phyloP scores from a whole-genome alignment of 2,329 filamentous ascomycete genomes.

The Diaporthe ampelina region DNA sequence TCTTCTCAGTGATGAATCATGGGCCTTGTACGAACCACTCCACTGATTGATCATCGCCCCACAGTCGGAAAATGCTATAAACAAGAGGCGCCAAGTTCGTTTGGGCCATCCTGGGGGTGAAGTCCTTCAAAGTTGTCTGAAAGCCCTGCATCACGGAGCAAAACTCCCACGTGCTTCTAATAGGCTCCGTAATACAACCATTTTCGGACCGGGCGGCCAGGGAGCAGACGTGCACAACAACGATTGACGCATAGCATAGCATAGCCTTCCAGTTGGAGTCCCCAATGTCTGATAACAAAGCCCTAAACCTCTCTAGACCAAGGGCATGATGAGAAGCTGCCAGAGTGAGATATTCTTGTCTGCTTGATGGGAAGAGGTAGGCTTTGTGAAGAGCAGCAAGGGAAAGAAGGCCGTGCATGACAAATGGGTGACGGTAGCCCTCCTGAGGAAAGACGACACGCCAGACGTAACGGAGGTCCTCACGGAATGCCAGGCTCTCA shows the following conservation, averaged over 20 bases:
- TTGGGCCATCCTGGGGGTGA: not conserved
- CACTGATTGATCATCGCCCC: too few species aligned
- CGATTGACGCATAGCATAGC: slow-evolving; percentile 4
- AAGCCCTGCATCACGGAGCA: not conserved
- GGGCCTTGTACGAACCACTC: not conserved
- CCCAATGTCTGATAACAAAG: not conserved
- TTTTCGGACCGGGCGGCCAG: not conserved
- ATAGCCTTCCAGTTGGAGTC: slow-evolving; percentile 11
- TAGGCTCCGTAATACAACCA: not conserved
- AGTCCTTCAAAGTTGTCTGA: not conserved
- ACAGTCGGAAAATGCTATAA: not conserved
- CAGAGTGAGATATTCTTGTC: not conserved
- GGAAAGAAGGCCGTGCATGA: slow-evolving; percentile 25
- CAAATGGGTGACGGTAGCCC: slow-evolving; percentile 8
- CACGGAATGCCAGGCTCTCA: not conserved
- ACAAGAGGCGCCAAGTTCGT: not conserved
- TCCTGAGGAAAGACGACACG: slow-evolving; percentile 1
- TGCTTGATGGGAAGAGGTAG: not conserved
- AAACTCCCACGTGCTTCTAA: not conserved
- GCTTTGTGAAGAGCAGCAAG: slow-evolving; percentile 24
- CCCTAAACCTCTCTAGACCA: not conserved
- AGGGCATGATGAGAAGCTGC: not conserved
- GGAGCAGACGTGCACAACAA: not conserved
- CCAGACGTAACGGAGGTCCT: slow-evolving; percentile 5
- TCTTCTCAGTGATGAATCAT: not conserved